Evolutionary conservation across 2,329 filamentous ascomycete genomes (phyloP), one percentile per base, ranked within the genome.

Genomic region (Fusarium anguioides): DNA sequence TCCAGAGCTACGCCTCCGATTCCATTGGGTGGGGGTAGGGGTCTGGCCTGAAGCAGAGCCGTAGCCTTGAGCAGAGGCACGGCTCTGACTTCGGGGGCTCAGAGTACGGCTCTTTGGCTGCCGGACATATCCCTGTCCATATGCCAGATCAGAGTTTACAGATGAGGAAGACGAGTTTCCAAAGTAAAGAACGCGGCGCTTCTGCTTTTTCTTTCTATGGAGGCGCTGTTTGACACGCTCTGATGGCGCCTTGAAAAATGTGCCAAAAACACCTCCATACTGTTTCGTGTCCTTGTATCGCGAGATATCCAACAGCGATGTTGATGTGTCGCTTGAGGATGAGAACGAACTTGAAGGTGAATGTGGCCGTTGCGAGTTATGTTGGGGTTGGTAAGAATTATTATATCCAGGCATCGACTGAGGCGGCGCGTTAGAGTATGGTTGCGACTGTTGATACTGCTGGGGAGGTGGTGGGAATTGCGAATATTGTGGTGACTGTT

Each of bases 241-340:
- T 10, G 86, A 87, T 15, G 86, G 84, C 8, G 87, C 81, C 6
- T 82, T 86, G 75, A 91, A 91, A 73, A 92, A 91, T 17, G 87
- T 83, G 55, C 80, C 79, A 40, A 93, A 79, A 52, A 87, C 82
- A 36, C 88, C 86, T 61, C 84, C 82, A 37, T 81, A 79, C 53
- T 82, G 79, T 8, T 81, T 81, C 37, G 78, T 79, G 59, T 79
- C 75, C 18, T 81, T 81, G 50, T 83, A 82, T 44, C 82, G 80
- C 36, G 90, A 91, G 50, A 93, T 89, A 71, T 93, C 89, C 52
- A 92, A 77, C 55, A 89, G 82, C 3, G 88, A 90, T 17, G 83
- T 84, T 17, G 84, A 86, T 39, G 84, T 84, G 35, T 83, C 87
- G 55, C 82, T 86, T 26, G 75, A 75, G 20, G 82, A 85, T 26